Base-by-base conservation (phyloP, 176 grass and related monocot species). In the Carex scoparia region DNA sequence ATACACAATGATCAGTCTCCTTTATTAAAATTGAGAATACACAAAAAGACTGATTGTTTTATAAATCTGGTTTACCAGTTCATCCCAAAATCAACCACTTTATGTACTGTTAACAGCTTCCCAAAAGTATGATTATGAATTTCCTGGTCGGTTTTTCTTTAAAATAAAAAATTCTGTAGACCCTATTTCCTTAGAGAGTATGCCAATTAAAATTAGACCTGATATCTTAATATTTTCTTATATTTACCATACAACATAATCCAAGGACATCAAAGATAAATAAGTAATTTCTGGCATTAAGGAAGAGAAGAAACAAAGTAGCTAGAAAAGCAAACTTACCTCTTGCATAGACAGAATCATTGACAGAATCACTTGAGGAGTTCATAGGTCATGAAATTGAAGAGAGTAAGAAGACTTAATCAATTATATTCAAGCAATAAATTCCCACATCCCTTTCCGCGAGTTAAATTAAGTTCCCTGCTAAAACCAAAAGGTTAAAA, bases 261-360 rank as follows among this genome's bases (percentile, higher is more conserved):
- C 40, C 16, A 73, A 7, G 2, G 8, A 11, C 0, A 10, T 11
- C 12, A 53, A 75, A 23, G n/a, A 23, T 46, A 48, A 72, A 3
- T 28, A 3, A 76, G 23, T 14, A 28, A 27, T 74, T 7, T 8
- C 4, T 14, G 2, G 27, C 27, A 32, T 30, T 77, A 27, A 23
- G 7, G 19, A 63, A 63, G 61, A 2, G 48, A 49, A 49, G 48
- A 51, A 73, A 73, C 15, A 1, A 33, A 28, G 64, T 66, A 23
- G 38, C 3, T 19, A 19, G 27, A 49, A 70, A 55, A 15, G 0
- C 12, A 77, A 56, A 54, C 49, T 3, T 32, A 77, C 73, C 73
- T 77, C 1, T 54, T 27, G 73, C 73, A 56, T 77, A 56, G 49
- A 77, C 73, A 56, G 72, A 76, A 76, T 68, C 65, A 68, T 46